These are phyloP conservation scores for Herpetomonas tarakana DNA, from an alignment of 208 protist genomes.

Conservation along the genomic window DNA sequence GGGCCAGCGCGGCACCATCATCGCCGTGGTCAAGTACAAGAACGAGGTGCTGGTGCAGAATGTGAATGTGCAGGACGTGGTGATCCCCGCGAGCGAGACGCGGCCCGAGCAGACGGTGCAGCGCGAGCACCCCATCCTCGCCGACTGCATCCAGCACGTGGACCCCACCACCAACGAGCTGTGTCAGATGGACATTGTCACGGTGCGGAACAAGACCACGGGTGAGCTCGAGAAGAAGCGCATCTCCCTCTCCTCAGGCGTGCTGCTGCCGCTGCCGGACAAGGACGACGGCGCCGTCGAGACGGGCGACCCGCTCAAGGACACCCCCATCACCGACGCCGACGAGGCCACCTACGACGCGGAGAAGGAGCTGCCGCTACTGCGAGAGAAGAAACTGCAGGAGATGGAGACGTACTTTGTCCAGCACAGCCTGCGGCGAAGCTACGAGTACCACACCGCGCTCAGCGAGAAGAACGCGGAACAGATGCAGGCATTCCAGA, in stretches of 20 bases:
- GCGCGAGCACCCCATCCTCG: conserved; percentile 81
- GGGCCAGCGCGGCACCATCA: conserved; percentile 82
- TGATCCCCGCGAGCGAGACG: conserved; percentile 81
- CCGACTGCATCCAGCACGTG: conserved; percentile 68
- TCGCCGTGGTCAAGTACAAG: conserved; percentile 86
- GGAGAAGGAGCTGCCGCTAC: conserved; percentile 59
- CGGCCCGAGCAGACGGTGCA: conserved; percentile 85
- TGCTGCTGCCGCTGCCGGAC: conserved; percentile 76
- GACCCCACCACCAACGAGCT: conserved; percentile 77
- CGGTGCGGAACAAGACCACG: conserved; percentile 78
- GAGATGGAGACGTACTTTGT: conserved; percentile 89
- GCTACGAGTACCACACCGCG: conserved; percentile 63
- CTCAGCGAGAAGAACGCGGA: conserved; percentile 51
- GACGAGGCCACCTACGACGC: conserved; percentile 74
- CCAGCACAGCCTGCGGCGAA: conserved; percentile 26
- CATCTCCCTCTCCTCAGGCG: conserved; percentile 69
- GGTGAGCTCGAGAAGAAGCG: conserved; percentile 68
- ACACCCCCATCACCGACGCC: conserved; percentile 83
- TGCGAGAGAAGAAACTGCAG: conserved; percentile 65
- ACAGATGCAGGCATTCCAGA: conserved; percentile 67
- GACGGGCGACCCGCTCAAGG: conserved; percentile 72
- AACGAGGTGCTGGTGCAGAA: conserved; percentile 90
- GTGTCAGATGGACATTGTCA: conserved; percentile 71
- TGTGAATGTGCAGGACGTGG: conserved; percentile 85
- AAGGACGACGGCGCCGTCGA: conserved; percentile 38